Base-by-base conservation (phyloP, 441 rosid species). In the Erodium texanum region DNA sequence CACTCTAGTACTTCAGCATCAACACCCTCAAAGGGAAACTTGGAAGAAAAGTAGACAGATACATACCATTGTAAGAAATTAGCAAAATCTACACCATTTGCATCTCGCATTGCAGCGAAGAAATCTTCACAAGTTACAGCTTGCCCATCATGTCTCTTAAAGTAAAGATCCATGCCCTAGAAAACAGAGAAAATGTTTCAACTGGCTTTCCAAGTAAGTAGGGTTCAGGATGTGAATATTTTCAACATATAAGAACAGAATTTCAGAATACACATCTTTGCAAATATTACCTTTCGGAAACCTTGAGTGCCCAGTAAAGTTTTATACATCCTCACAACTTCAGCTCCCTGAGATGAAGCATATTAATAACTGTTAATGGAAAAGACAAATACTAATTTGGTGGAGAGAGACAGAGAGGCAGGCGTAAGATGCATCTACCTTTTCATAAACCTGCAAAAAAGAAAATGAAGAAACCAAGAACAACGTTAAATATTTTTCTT, bases 321-420 rank as follows among this genome's bases (percentile, higher is more conserved):
- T 83, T 92, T 94, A 94, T 94, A 94, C 99, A 94, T 94, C 91
- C 98, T 83, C 65, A 94, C 98, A 68, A 94, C 99, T 85, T 94
- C 98, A 73, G 99, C 99, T 82, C 99, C 99, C 99, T 94, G 76
- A 66, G 61, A 66, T 54, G 18, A 24, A 73, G 22, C n/a, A 67
- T 7, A 62, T 38, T 50, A 62, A 58, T 67, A 67, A 74, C 63
- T 24, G 48, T 41, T 36, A 43, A 78, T 22, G 52, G 29, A 32
- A 15, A 72, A 52, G 77, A 29, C 18, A 62, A 62, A 48, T 19
- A n/a, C 54, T 66, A 62, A 9, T 48, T 12, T 61, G 32, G 15
- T 5, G 19, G n/a, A 56, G 36, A 64, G 34, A n/a, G 63, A 29
- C 22, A 68, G 71, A 66, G 71, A 68, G n/a, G 24, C 36, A 1